Evolutionary conservation across 2,329 filamentous ascomycete species (phyloP).

Genomic region (Nannizziopsis arthrosporioides): DNA sequence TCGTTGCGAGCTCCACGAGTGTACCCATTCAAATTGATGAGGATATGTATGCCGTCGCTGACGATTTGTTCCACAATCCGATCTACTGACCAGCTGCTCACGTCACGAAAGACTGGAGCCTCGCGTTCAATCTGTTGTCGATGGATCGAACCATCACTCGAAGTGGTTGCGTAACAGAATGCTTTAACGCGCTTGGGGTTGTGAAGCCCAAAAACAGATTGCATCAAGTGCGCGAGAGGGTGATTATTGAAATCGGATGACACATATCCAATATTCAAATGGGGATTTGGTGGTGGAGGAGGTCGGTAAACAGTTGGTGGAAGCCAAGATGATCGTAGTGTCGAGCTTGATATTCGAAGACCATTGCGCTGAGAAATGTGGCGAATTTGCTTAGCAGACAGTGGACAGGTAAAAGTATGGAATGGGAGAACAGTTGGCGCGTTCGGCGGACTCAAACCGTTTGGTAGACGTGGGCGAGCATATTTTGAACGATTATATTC

Average conservation of each 20-base stretch:
- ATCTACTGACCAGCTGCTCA: conserved; percentile 75
- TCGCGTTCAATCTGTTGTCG: conserved; percentile 87
- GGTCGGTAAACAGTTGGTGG: conserved; percentile 70
- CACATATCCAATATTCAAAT: conserved; percentile 87
- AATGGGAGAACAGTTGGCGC: conserved; percentile 93
- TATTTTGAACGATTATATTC: conserved; percentile 52
- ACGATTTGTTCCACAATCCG: conserved; percentile 76
- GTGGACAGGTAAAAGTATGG: conserved; percentile 90
- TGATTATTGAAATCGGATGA: conserved; percentile 99
- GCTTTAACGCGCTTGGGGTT: conserved; percentile 61
- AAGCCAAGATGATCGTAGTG: conserved; percentile 76
- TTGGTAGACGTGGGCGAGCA: conserved; percentile 59
- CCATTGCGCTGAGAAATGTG: conserved; percentile 93
- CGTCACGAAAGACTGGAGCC: conserved; percentile 81
- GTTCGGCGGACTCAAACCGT: conserved; percentile 62
- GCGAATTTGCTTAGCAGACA: conserved; percentile 82
- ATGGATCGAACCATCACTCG: conserved; percentile 78
- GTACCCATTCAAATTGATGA: conserved; percentile 97
- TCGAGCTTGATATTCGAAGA: conserved; percentile 81
- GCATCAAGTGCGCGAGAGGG: conserved; percentile 91
- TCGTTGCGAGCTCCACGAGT: conserved; percentile 94
- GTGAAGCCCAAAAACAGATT: conserved; percentile 93
- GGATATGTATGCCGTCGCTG: conserved; percentile 77
- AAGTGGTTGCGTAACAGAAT: conserved; percentile 90
- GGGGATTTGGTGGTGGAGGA: conserved; percentile 66